These are phyloP conservation scores for Sphagnum tenellum DNA, from an alignment of 225 moss, liverwort and hornwort genomes.

Conservation along the genomic window DNA sequence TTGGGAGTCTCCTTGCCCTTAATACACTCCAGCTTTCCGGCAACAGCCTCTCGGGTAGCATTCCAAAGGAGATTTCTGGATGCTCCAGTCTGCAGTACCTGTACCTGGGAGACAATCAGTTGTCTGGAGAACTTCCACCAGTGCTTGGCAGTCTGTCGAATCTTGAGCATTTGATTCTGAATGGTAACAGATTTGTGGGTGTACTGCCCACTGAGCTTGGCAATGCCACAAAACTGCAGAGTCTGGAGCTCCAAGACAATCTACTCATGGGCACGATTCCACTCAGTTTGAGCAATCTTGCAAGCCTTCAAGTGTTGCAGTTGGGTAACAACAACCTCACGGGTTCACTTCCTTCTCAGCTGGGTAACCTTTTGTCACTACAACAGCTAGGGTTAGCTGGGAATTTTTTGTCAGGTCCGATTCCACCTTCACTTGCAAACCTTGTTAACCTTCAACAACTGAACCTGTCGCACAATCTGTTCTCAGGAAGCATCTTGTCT, in stretches of 20 bases:
- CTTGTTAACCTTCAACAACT: slow-evolving; percentile 44
- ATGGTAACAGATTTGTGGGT: slow-evolving; percentile 50
- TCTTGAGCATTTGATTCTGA: slow-evolving; percentile 40
- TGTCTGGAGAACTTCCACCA: slow-evolving; percentile 47
- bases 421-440: slow-evolving; percentile 37
- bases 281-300: slow-evolving; percentile 28
- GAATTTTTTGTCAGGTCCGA: slow-evolving; percentile 45
- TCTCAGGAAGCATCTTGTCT: slow-evolving; percentile 36
- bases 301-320: slow-evolving; percentile 29
- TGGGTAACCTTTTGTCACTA: slow-evolving; percentile 35
- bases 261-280: slow-evolving; percentile 50
- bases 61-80: slow-evolving; percentile 41
- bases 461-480: slow-evolving; percentile 57
- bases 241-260: slow-evolving; percentile 53
- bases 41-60: slow-evolving; percentile 45
- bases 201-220: slow-evolving; percentile 49
- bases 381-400: slow-evolving; percentile 36
- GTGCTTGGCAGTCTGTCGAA: slow-evolving; percentile 38
- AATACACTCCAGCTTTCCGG: slow-evolving; percentile 44
- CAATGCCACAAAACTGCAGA: slow-evolving; percentile 19
- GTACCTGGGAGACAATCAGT: slow-evolving; percentile 32
- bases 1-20: slow-evolving; percentile 39
- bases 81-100: slow-evolving; percentile 30
- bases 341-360: slow-evolving; percentile 33
- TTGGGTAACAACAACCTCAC: slow-evolving; percentile 41